Conservation (phyloP, 192 early-diverging fungal genomes). For the Spizellomyces sp. region DNA sequence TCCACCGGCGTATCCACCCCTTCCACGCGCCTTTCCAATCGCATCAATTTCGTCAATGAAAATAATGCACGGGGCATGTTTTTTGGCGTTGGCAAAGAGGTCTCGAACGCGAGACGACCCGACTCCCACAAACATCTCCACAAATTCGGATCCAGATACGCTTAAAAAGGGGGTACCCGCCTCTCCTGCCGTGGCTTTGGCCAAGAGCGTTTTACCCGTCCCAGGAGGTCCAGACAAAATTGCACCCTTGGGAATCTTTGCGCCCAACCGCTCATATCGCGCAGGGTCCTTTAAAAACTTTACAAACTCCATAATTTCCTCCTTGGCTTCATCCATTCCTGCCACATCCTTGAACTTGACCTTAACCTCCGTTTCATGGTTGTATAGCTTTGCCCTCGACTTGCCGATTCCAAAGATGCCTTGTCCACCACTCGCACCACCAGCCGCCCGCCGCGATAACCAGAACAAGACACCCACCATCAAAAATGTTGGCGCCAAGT, state of each 20-base stretch:
- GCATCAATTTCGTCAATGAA: slow-evolving; percentile 99
- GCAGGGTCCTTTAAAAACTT: slow-evolving; percentile 97
- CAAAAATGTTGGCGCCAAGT: slow-evolving; percentile 91
- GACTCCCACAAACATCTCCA: slow-evolving; percentile 99
- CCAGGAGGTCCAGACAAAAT: slow-evolving; percentile 92
- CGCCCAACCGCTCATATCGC: slow-evolving; percentile 89
- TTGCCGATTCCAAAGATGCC: slow-evolving; percentile 98
- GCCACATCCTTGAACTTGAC: slow-evolving; percentile 99
- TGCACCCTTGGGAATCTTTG: slow-evolving; percentile 98
- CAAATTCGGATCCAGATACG: slow-evolving; percentile 99
- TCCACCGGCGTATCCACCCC: slow-evolving; percentile 82
- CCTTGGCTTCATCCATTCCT: slow-evolving; percentile 98
- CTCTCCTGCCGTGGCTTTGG: slow-evolving; percentile 99
- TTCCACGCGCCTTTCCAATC: slow-evolving; percentile 95
- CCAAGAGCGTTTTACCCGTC: slow-evolving; percentile 98
- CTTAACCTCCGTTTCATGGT: slow-evolving; percentile 93
- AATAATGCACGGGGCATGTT: slow-evolving; percentile 97
- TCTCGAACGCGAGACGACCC: slow-evolving; percentile 92
- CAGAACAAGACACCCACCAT: slow-evolving; percentile 87
- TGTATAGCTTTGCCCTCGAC: slow-evolving; percentile 93
- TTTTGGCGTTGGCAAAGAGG: slow-evolving; percentile 95
- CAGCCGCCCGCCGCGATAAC: slow-evolving; percentile 77
- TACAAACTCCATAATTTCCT: slow-evolving; percentile 99
- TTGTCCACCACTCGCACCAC: slow-evolving; percentile 59
- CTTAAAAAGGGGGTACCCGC: slow-evolving; percentile 96